phyloP scores from a whole-genome alignment of 2,329 filamentous ascomycete genomes.

The Chaetomium sp. region DNA sequence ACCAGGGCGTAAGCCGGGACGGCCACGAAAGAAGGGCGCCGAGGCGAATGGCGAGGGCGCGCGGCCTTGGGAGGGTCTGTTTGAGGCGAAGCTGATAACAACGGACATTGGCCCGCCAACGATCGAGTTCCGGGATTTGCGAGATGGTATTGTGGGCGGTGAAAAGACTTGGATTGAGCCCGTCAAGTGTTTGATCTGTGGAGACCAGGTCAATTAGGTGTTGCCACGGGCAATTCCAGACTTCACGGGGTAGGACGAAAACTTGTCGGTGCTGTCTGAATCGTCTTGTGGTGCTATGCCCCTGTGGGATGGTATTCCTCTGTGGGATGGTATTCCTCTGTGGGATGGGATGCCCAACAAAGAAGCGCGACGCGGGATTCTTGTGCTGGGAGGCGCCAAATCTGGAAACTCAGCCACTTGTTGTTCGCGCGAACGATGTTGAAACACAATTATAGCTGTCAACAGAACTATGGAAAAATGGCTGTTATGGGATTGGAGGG shows the following conservation, averaged over 20 bases:
- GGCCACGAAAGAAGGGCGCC: slow-evolving; percentile 35
- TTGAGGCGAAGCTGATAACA: slow-evolving; percentile 44
- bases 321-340: too few relatives aligned
- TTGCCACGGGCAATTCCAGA: too few relatives aligned
- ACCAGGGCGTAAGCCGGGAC: slow-evolving; percentile 24
- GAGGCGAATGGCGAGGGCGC: slow-evolving; percentile 27
- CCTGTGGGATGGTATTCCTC: too few relatives aligned
- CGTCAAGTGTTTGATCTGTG: slow-evolving; percentile 45
- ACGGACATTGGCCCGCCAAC: slow-evolving; percentile 38
- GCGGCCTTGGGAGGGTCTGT: slow-evolving; percentile 47
- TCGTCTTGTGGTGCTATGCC: too few relatives aligned
- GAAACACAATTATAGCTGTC: too few relatives aligned
- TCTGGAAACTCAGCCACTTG: neutral
- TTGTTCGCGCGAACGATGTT: neutral
- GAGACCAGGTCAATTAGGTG: slow-evolving; percentile 37
- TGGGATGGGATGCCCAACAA: too few relatives aligned
- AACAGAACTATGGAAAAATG: too few relatives aligned
- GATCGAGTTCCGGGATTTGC: slow-evolving; percentile 47
- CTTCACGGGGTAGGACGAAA: too few relatives aligned
- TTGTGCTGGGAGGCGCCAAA: too few relatives aligned
- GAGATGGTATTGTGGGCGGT: slow-evolving; percentile 41
- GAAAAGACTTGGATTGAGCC: slow-evolving; percentile 49
- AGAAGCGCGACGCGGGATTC: neutral
- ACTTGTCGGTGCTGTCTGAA: too few relatives aligned
- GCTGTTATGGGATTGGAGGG: too few relatives aligned